Conservation (phyloP, 331 rosid genomes). For the Pyracantha coccinea region DNA sequence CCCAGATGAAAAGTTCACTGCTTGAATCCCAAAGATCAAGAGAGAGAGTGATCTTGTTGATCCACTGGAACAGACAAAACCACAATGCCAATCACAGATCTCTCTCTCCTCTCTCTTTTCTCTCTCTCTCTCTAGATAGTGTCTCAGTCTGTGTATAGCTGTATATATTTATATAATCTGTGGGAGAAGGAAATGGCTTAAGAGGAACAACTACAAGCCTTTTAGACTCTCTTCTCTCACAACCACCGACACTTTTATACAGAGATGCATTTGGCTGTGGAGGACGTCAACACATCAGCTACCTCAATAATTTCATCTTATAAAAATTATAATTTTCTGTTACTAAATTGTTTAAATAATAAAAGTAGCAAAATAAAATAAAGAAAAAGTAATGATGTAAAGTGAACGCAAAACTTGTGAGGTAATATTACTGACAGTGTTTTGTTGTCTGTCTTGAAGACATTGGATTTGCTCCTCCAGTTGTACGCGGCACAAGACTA, state of each 20-base stretch:
- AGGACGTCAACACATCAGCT: background rate
- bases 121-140: conserved; percentile 12
- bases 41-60: conserved; percentile 20
- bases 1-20: conserved; percentile 17
- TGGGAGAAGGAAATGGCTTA: conserved; percentile 17
- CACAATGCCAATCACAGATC: conserved; percentile 6
- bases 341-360: background rate
- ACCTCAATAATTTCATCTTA: background rate
- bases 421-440: background rate
- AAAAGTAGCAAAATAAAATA: background rate
- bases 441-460: background rate
- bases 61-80: conserved; percentile 11
- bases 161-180: conserved; percentile 20
- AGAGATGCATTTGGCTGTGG: no score
- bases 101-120: conserved; percentile 7
- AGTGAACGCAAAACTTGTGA: background rate
- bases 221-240: conserved; percentile 6
- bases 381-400: no score
- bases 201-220: conserved; percentile 26
- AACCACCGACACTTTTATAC: conserved; percentile 50
- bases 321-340: background rate
- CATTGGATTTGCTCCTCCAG: background rate
- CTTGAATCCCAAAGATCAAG: conserved; percentile 1
- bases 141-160: conserved; percentile 30
- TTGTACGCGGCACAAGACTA: background rate